These are phyloP conservation scores for Botrytis galanthina DNA, from an alignment of 2,329 filamentous ascomycete genomes.

Conservation along the genomic window DNA sequence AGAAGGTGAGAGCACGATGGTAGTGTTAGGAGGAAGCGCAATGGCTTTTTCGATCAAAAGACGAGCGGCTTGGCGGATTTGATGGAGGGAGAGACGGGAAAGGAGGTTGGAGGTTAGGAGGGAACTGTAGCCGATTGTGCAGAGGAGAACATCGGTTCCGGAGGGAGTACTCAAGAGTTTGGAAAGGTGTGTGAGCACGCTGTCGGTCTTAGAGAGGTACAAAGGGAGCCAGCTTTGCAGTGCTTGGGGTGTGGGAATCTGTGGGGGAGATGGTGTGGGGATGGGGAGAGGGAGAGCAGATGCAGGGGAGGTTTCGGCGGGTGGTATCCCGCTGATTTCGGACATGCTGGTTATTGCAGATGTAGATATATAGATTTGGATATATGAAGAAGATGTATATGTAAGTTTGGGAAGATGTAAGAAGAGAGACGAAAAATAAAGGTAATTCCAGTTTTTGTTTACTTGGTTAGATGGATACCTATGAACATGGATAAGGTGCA, in stretches of 20 bases:
- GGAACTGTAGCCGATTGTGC: constrained; percentile 66
- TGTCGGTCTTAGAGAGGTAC: constrained; percentile 37
- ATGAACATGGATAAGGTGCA: constrained; percentile 7
- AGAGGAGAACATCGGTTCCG: constrained; percentile 68
- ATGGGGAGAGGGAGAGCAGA: constrained; percentile 24
- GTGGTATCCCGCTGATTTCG: constrained; percentile 29
- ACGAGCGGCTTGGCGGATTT: constrained; percentile 53
- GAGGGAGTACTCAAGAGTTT: constrained; percentile 65
- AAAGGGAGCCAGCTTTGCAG: constrained; percentile 36
- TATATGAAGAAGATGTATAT: not conserved
- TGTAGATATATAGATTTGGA: not conserved
- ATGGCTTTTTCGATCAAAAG: constrained; percentile 53
- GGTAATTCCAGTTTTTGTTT: not conserved
- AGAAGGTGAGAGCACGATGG: constrained; percentile 42
- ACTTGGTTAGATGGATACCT: constrained; percentile 3
- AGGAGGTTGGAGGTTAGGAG: constrained; percentile 54
- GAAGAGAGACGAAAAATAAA: constrained; percentile 1
- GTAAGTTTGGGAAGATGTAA: not conserved
- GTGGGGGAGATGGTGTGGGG: constrained; percentile 22
- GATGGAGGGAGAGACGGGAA: constrained; percentile 52
- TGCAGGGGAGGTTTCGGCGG: constrained; percentile 29
- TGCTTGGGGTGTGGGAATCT: constrained; percentile 26
- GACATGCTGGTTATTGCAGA: constrained; percentile 28
- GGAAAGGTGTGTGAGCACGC: constrained; percentile 50
- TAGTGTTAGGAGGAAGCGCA: constrained; percentile 50